Conservation (phyloP, 192 early-diverging fungal species). For the Coemansia sp. region DNA sequence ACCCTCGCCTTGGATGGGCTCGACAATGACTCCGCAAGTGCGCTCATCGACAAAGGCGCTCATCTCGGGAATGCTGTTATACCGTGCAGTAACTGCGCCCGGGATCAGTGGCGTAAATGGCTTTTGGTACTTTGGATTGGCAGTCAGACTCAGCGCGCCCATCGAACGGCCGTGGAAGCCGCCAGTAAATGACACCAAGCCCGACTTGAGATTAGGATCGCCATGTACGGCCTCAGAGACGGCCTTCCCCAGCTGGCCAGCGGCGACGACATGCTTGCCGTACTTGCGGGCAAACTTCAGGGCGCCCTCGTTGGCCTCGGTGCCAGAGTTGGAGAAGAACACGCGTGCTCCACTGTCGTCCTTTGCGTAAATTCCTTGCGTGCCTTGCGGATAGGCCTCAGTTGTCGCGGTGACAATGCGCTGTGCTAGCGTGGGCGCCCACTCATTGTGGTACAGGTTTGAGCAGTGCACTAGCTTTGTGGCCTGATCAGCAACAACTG, state of each 20-base stretch:
- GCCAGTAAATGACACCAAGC: slow-evolving; percentile 83
- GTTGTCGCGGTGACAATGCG: slow-evolving; percentile 66
- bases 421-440: slow-evolving; percentile 79
- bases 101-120: slow-evolving; percentile 92
- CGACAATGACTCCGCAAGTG: slow-evolving; percentile 91
- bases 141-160: slow-evolving; percentile 95
- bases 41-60: slow-evolving; percentile 68
- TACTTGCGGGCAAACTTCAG: slow-evolving; percentile 95
- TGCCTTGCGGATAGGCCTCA: slow-evolving; percentile 48
- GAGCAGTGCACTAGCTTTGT: slow-evolving; percentile 79
- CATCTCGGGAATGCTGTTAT: slow-evolving; percentile 70
- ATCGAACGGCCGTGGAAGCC: slow-evolving; percentile 97
- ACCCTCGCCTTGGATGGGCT: slow-evolving; percentile 97
- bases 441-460: slow-evolving; percentile 92
- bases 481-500: slow-evolving; percentile 79
- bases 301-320: slow-evolving; percentile 97
- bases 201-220: slow-evolving; percentile 62
- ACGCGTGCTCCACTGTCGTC: slow-evolving; percentile 61
- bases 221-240: slow-evolving; percentile 53
- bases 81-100: slow-evolving; percentile 71
- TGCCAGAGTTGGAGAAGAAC: slow-evolving; percentile 96
- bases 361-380: slow-evolving; percentile 52
- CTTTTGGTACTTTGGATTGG: slow-evolving; percentile 89
- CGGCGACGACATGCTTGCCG: slow-evolving; percentile 56
- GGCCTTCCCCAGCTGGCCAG: slow-evolving; percentile 39